phyloP scores from a whole-genome alignment of 495 filamentous ascomycete species.

The Penicillium diatomitis region DNA sequence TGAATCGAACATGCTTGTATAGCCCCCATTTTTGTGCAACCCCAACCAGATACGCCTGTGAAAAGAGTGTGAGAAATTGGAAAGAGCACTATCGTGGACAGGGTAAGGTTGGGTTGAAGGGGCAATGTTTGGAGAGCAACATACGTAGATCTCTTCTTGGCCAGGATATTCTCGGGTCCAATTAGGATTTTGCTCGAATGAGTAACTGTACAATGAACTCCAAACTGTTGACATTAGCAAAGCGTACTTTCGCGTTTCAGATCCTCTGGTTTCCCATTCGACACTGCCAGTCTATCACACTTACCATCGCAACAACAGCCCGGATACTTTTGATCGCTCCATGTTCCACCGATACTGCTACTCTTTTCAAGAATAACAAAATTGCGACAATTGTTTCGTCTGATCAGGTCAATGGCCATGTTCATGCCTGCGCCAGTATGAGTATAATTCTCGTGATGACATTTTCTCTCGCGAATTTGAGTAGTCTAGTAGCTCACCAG shows the following conservation, averaged over 20 bases:
- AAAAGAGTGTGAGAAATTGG: no score
- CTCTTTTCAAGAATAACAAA: constrained; percentile 49
- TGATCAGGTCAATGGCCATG: constrained; percentile 50
- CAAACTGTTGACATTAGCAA: constrained; percentile 21
- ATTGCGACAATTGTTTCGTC: constrained; percentile 41
- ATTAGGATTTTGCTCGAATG: constrained; percentile 54
- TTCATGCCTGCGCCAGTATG: constrained; percentile 33
- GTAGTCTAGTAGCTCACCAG: constrained; percentile 11
- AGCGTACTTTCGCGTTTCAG: no score
- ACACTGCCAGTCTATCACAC: neutral
- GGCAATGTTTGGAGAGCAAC: constrained; percentile 10
- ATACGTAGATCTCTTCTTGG: constrained; percentile 50
- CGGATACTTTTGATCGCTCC: constrained; percentile 47
- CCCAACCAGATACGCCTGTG: constrained; percentile 44
- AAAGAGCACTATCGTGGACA: no score
- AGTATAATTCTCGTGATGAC: no score
- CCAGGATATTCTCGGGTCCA: constrained; percentile 59
- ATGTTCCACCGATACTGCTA: constrained; percentile 46
- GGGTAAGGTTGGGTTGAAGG: neutral
- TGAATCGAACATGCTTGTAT: constrained; percentile 48
- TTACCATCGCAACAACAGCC: constrained; percentile 45
- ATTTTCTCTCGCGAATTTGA: neutral
- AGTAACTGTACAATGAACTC: constrained; percentile 51
- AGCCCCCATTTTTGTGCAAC: constrained; percentile 53
- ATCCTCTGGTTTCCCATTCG: neutral